Evolutionary conservation across 345 rosid genomes (phyloP).

Genomic region (Barbarea vulgaris): DNA sequence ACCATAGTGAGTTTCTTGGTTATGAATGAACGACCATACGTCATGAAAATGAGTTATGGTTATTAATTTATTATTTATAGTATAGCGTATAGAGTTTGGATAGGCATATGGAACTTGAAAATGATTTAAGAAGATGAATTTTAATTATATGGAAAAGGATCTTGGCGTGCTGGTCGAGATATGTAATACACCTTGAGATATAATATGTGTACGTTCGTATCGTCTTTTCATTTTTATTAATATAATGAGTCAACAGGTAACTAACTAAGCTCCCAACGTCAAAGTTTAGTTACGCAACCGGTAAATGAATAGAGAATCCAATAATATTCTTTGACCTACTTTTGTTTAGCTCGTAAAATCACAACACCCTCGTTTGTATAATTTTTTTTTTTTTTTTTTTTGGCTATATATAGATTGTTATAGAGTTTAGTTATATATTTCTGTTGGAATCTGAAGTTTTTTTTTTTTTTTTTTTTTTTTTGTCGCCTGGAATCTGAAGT

Average conservation of each 20-base stretch:
- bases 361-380: too few relatives aligned
- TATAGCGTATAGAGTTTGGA: constrained; percentile 35
- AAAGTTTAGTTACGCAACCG: constrained; percentile 42
- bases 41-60: constrained; percentile 35
- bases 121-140: constrained; percentile 28
- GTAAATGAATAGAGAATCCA: constrained; percentile 16
- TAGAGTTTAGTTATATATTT: too few relatives aligned
- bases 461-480: too few relatives aligned
- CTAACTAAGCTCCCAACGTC: constrained; percentile 29
- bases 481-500: too few relatives aligned
- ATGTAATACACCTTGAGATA: background rate
- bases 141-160: constrained; percentile 23
- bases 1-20: constrained; percentile 11
- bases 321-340: background rate
- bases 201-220: background rate
- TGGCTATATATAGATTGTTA: too few relatives aligned
- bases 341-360: too few relatives aligned
- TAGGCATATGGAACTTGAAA: constrained; percentile 26
- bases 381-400: too few relatives aligned
- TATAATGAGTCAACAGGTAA: constrained; percentile 13
- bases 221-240: background rate
- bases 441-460: background rate
- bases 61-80: constrained; percentile 11
- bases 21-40: constrained; percentile 26
- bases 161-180: constrained; percentile 36